Evolutionary conservation across 352 stramenopile species (phyloP).

Genomic region (Globisporangium cederbergense): DNA sequence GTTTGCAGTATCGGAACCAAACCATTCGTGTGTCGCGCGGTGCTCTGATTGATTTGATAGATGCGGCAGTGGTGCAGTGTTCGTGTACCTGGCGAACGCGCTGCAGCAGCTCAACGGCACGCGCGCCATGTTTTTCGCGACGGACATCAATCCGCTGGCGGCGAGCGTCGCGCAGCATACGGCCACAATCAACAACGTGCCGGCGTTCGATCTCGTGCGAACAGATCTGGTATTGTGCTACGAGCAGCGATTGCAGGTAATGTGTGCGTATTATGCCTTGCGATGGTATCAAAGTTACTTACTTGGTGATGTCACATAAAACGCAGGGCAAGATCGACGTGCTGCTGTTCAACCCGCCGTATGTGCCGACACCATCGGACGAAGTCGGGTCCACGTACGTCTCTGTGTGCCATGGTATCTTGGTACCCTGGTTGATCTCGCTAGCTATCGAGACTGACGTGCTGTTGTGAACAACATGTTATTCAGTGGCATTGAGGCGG

Average conservation of each 20-base stretch:
- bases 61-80: slow-evolving; percentile 60
- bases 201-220: slow-evolving; percentile 70
- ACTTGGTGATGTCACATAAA: background rate
- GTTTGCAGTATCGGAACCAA: background rate
- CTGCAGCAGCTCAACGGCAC: slow-evolving; percentile 51
- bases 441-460: too few relatives aligned
- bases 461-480: background rate
- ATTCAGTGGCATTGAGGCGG: slow-evolving; percentile 91
- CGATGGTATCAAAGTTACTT: background rate
- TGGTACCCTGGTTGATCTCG: background rate
- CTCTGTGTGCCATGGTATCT: background rate
- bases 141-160: slow-evolving; percentile 93
- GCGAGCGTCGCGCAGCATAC: slow-evolving; percentile 80
- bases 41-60: slow-evolving; percentile 17
- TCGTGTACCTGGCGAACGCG: slow-evolving; percentile 77
- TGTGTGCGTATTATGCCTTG: too few relatives aligned
- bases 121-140: slow-evolving; percentile 68
- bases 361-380: slow-evolving; percentile 95
- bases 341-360: slow-evolving; percentile 98
- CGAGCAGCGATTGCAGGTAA: slow-evolving; percentile 50
- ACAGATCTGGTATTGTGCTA: slow-evolving; percentile 84
- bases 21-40: background rate
- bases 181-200: slow-evolving; percentile 75
- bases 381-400: slow-evolving; percentile 91
- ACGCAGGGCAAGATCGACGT: slow-evolving; percentile 83